Evolutionary conservation across 129 eudicot species (phyloP).

Genomic region (Lactuca saligna): DNA sequence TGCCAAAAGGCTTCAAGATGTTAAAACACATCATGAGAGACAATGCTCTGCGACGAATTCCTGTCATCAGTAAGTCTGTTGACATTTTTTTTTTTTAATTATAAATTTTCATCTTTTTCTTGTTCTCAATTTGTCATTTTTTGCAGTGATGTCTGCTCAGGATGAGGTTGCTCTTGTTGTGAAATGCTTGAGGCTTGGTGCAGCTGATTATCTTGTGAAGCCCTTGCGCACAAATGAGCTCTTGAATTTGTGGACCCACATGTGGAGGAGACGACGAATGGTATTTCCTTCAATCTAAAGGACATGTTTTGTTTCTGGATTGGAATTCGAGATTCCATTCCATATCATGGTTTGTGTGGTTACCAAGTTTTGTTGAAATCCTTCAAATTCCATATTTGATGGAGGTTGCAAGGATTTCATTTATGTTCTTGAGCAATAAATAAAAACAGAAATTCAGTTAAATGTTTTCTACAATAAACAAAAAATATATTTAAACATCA

Average conservation of each 20-base stretch:
- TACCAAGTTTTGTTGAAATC: neutral
- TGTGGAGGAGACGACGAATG: slow-evolving; percentile 95
- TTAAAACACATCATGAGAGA: slow-evolving; percentile 82
- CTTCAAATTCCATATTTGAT: no score
- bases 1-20: slow-evolving; percentile 88
- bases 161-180: slow-evolving; percentile 93
- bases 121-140: slow-evolving; percentile 1
- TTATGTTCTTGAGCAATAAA: neutral
- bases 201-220: slow-evolving; percentile 98
- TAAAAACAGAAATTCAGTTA: neutral
- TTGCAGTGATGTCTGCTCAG: slow-evolving; percentile 90
- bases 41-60: slow-evolving; percentile 77
- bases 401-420: no score
- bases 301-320: no score
- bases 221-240: slow-evolving; percentile 93
- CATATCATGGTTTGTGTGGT: neutral
- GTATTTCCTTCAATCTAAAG: slow-evolving; percentile 27
- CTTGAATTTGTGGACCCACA: slow-evolving; percentile 95
- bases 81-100: neutral
- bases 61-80: slow-evolving; percentile 83
- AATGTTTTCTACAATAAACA: no score
- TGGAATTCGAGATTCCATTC: no score
- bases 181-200: slow-evolving; percentile 94
- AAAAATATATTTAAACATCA: no score
- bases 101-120: neutral